Evolutionary conservation across 768 basidiomycete genomes (phyloP).

Genomic region (Obba rivulosa): DNA sequence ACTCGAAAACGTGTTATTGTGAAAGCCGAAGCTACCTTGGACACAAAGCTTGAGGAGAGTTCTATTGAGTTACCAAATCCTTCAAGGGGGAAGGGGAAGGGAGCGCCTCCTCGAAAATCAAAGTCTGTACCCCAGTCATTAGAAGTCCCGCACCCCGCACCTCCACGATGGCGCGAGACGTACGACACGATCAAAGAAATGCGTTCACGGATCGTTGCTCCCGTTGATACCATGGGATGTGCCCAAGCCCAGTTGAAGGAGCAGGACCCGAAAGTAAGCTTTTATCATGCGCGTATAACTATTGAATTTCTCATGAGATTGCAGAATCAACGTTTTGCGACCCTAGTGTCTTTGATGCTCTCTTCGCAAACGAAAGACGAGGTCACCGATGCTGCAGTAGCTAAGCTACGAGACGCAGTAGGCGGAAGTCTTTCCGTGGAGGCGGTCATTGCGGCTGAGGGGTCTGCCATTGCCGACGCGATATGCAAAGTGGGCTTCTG

Average conservation of each 20-base stretch:
- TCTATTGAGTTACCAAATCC: too few relatives aligned
- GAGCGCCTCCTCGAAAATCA: slow-evolving; percentile 9
- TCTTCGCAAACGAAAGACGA: slow-evolving; percentile 95
- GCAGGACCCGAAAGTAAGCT: slow-evolving; percentile 55
- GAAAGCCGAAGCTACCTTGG: background rate
- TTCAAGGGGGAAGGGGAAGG: slow-evolving; percentile 2
- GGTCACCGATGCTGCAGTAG: slow-evolving; percentile 75
- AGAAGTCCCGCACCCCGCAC: slow-evolving; percentile 14
- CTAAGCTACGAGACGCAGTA: slow-evolving; percentile 63
- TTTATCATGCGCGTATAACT: background rate
- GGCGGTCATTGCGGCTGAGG: slow-evolving; percentile 60
- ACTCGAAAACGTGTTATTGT: background rate
- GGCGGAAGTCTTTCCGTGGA: slow-evolving; percentile 78
- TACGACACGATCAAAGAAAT: slow-evolving; percentile 74
- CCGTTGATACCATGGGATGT: slow-evolving; percentile 93
- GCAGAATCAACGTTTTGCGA: slow-evolving; percentile 78
- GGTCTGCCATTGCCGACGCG: slow-evolving; percentile 58
- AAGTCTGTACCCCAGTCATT: slow-evolving; percentile 10
- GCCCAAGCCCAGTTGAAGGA: slow-evolving; percentile 63
- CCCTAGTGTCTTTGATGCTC: slow-evolving; percentile 90
- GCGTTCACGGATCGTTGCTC: slow-evolving; percentile 67
- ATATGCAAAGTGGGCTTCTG: slow-evolving; percentile 93
- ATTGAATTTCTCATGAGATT: background rate
- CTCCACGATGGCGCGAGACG: slow-evolving; percentile 30
- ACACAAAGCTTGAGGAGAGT: background rate